Evolutionary conservation across 1,284 basidiomycete species (phyloP), one percentile per base, ranked within the genome.

Genomic region (Leccinum pallidistipes): DNA sequence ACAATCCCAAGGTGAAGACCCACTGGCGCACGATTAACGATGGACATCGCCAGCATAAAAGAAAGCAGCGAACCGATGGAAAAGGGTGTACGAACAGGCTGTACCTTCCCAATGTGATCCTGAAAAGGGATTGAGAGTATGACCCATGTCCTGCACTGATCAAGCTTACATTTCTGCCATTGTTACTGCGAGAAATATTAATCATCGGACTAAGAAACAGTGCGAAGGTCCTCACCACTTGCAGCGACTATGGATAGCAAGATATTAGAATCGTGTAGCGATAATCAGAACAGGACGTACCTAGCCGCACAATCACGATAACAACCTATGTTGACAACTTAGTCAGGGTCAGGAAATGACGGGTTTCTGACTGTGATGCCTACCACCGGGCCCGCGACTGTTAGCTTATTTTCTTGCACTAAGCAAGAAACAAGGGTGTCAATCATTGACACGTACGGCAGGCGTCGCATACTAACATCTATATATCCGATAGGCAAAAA

Each of bases 1-100:
- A 74, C 2, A 86, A 68, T 5, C 83, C 83, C 1, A 81, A 69
- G 1, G 83, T 84, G 66, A 84, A 84, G 14, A 83, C 72, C 79
- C 81, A 84, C 83, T 84, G 59, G 31, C 1, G n/a, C 18, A 21
- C 21, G 32, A 29, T 69, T 40, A 62, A 29, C 6, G 16, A 58
- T 9, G 14, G 16, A 14, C 2, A 3, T 27, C 9, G 9, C 16
- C 3, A 21, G 8, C 12, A 18, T 7, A 2, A 14, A 56, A 45
- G 8, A 31, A 11, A 6, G 38, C 0, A 18, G 12, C 61, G 4
- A 57, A 71, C 61, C 45, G 57, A 62, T 34, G 69, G 60, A 18
- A 63, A 72, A 14, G 57, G 43, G 5, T 14, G 45, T 7, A n/a
- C 24, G 38, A 71, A 73, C 16, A 32, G 24, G 5, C 1, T 45